Base-by-base conservation (phyloP, 2,329 filamentous ascomycete species). In the Verticillium tricorpus region DNA sequence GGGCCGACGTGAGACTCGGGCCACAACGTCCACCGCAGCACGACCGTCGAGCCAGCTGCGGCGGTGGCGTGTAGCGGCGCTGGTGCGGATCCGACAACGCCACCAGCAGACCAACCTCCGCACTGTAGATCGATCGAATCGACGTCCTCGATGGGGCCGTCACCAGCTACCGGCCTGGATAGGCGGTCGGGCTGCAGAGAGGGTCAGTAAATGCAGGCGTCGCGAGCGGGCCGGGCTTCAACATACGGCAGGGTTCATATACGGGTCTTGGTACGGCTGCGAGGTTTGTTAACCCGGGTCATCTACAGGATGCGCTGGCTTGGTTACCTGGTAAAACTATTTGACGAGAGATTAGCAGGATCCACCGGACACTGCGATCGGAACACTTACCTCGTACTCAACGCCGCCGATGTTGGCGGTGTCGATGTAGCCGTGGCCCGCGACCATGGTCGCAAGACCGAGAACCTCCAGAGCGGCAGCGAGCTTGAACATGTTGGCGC, bases 71-170 rank as follows among this genome's bases (percentile, higher is more conserved):
- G 82, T 0, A 87, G 76, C 4, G 79, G 70, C 2, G 84, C 85
- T 5, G 84, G 84, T 31, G 72, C 69, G 7, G 82, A 81, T 19
- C 81, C 84, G 5, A 72, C 69, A 61, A 76, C 69, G 22, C 82
- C 82, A 8, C 80, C 80, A 17, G 73, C 81, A 4, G 79, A 75
- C 60, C 79, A 82, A 25, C 83, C 82, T 56, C 80, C 80, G 72
- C 85, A 87, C 68, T 86, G 83, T 8, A 87, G 60, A 64, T 87
- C 85, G 61, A 80, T 75, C 14, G 77, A 75, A 2, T 77, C 78
- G 8, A 86, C 70, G 61, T 87, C 80, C 61, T 81, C 72, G 25
- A 87, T 79, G 0, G 85, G 84, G 3, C 85, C 84, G 70, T 87
- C 86, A 40, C 84, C 84, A 62, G 82, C 78, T 61, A 87, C 80